Conservation (phyloP, 2,329 filamentous ascomycete species). For the Colletotrichum shisoi region DNA sequence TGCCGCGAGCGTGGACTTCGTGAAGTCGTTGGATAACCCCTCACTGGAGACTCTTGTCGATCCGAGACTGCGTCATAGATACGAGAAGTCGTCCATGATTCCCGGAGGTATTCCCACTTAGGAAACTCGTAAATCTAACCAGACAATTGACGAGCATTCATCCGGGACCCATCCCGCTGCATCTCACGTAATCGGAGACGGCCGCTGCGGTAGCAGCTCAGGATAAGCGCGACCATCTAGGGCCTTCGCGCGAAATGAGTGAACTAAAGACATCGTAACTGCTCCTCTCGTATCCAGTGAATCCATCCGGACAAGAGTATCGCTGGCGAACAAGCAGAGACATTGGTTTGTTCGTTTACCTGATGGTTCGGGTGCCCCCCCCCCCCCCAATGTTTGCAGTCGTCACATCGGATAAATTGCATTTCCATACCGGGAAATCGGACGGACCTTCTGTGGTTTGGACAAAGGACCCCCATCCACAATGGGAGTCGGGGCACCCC, state of each 20-base stretch:
- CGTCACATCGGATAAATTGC: slow-evolving; percentile 17
- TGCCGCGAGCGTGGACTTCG: not conserved
- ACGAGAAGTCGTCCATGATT: slow-evolving; percentile 8
- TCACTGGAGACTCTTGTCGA: slow-evolving; percentile 5
- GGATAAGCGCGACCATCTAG: slow-evolving; percentile 2
- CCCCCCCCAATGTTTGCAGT: too few relatives aligned
- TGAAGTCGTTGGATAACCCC: not conserved
- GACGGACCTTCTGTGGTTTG: slow-evolving; percentile 5
- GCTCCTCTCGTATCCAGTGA: not conserved
- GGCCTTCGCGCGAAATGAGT: slow-evolving; percentile 6
- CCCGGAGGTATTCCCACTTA: slow-evolving; percentile 3
- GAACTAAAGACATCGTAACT: slow-evolving; percentile 16
- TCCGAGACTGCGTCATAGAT: not conserved
- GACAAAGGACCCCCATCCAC: slow-evolving; percentile 9
- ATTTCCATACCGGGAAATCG: slow-evolving; percentile 6
- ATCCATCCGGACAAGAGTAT: not conserved
- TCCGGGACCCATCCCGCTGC: slow-evolving; percentile 6
- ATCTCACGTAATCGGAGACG: slow-evolving; percentile 28
- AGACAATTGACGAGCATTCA: slow-evolving; percentile 3
- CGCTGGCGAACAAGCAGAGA: slow-evolving; percentile 5
- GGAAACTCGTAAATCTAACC: slow-evolving; percentile 34
- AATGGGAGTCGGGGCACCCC: slow-evolving; percentile 26
- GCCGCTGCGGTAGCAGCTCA: not conserved
- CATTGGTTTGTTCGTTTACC: slow-evolving; percentile 3
- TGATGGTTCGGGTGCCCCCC: not conserved